Base-by-base conservation (phyloP, 2,329 filamentous ascomycete genomes). In the Diaporthe vexans region DNA sequence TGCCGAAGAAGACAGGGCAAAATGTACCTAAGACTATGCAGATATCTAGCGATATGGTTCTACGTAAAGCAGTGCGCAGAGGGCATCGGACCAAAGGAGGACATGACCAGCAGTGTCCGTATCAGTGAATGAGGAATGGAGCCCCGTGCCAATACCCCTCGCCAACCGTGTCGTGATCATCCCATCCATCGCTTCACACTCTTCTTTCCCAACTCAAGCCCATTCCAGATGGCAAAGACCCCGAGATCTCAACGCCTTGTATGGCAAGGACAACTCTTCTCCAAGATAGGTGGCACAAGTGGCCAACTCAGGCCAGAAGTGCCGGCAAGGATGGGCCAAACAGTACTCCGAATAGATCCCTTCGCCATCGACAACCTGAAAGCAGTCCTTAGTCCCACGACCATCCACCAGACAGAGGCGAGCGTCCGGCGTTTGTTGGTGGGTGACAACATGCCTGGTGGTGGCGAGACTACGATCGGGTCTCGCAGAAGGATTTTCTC, bases 41-140 rank as follows among this genome's bases (percentile, higher is more conserved):
- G 29, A 33, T 58, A 37, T 37, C 56, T 58, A 58, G 24, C 7
- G 29, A 4, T 58, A 33, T 40, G 19, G 10, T 58, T 35, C 56
- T 11, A 9, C 13, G 21, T 17, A 37, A 24, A 5, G 56, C 33
- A 37, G n/a, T 1, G 33, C 13, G 2, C 15, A 24, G 19, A 58
- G 21, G 10, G 10, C n/a, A 15, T 5, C 21, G 0, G 33, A 58
- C 0, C 13, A 58, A 1, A 6, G 9, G 21, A 3, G 3, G 1
- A 8, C 11, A 5, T 37, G 56, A 58, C 1, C 19, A 21, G n/a
- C 21, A 26, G 21, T 37, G 10, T 13, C 9, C 33, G 4, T 17
- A 58, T 37, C 56, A 58, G 56, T 58, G 17, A 24, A 37, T 3
- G 19, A 15, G 33, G 35, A n/a, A 58, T 2, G 15, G 37, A 15